Conservation (phyloP, 495 filamentous ascomycete species). For the Penicillium bialowiezense region DNA sequence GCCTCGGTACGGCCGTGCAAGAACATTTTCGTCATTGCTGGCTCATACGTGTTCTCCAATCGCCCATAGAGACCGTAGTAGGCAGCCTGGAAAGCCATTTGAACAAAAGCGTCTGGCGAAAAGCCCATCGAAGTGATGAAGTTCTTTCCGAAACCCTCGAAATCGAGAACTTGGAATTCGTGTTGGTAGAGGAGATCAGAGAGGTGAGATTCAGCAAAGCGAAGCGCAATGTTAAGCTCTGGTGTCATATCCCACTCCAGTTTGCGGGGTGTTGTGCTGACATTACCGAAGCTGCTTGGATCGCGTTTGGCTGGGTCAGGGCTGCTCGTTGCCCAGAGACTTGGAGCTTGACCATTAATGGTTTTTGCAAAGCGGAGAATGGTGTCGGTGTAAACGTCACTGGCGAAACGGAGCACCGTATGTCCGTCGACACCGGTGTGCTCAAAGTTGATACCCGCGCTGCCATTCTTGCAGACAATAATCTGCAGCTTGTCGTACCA, state of each 20-base stretch:
- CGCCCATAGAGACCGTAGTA: conserved; percentile 97
- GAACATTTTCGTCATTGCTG: conserved; percentile 94
- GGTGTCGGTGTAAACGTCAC: conserved; percentile 95
- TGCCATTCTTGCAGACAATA: conserved; percentile 98
- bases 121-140: conserved; percentile 97
- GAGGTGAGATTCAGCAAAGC: conserved; percentile 92
- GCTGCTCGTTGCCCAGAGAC: conserved; percentile 83
- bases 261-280: conserved; percentile 91
- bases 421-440: conserved; percentile 98
- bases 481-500: conserved; percentile 99
- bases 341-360: conserved; percentile 93
- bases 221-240: conserved; percentile 83
- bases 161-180: conserved; percentile 91
- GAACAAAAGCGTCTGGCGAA: conserved; percentile 95
- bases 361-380: conserved; percentile 93
- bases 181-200: conserved; percentile 96
- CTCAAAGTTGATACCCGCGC: conserved; percentile 97
- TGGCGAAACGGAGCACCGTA: conserved; percentile 93
- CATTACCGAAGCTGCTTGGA: conserved; percentile 89
- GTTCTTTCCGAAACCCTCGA: conserved; percentile 87
- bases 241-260: conserved; percentile 98
- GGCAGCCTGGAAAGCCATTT: conserved; percentile 98
- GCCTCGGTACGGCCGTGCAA: conserved; percentile 95
- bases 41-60: conserved; percentile 93
- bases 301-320: conserved; percentile 95